A percentile compares a stretch with the other conserved stretches of the same genome.
Evolutionary conservation across 768 basidiomycete genomes (phyloP).

Genomic region (Russula abietina): DNA sequence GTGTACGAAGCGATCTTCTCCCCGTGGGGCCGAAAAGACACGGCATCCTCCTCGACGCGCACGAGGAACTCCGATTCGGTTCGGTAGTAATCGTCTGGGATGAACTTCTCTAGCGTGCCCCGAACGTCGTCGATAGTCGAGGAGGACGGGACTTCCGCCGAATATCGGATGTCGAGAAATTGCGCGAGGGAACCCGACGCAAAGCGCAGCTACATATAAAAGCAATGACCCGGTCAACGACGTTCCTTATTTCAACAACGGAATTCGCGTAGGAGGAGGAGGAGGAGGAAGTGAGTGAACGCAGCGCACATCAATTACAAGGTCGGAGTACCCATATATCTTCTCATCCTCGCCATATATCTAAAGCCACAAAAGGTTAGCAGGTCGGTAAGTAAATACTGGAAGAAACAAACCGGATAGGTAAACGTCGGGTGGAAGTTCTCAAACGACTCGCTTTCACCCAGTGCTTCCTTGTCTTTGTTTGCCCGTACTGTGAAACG

Average conservation of each 20-base stretch:
- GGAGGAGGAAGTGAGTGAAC: constrained; percentile 29
- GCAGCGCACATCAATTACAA: constrained; percentile 65
- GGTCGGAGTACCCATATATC: constrained; percentile 87
- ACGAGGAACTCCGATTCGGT: constrained; percentile 60
- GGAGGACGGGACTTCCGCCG: constrained; percentile 56
- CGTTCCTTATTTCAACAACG: not conserved
- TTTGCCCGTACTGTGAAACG: constrained; percentile 54
- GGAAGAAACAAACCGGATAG: constrained; percentile 63
- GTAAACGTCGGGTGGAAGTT: constrained; percentile 86
- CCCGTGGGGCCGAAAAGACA: constrained; percentile 70
- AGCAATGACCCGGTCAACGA: too few species aligned
- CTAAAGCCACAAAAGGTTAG: constrained; percentile 35
- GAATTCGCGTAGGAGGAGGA: not conserved
- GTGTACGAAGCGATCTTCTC: constrained; percentile 71
- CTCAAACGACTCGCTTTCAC: constrained; percentile 52
- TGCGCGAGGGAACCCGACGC: constrained; percentile 82
- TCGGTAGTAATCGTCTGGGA: constrained; percentile 75
- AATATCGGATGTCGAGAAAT: constrained; percentile 63
- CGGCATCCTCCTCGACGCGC: constrained; percentile 73
- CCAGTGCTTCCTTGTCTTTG: constrained; percentile 54
- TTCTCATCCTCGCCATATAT: constrained; percentile 96
- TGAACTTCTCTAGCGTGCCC: constrained; percentile 64
- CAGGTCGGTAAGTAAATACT: not conserved
- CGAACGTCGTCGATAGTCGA: constrained; percentile 85
- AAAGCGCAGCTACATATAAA: constrained; percentile 57